A percentile compares a stretch with the other conserved stretches of the same genome.
Evolutionary conservation across 768 basidiomycete species (phyloP).

Genomic region (Omphalotus guepiniiformis): DNA sequence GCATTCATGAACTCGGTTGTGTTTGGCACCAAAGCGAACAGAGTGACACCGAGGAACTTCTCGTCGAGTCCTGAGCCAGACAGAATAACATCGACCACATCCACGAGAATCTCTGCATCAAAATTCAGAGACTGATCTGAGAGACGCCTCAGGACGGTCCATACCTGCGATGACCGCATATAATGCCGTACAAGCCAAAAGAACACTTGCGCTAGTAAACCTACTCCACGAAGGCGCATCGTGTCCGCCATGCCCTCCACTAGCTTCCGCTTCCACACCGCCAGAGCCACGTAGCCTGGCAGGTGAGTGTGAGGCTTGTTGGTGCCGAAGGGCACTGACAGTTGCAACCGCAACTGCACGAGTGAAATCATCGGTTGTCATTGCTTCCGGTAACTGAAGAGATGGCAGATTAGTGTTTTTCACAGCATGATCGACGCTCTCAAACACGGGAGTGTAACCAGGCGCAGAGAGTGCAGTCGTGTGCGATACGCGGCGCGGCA

Average conservation of each 20-base stretch:
- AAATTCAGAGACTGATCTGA: conserved; percentile 5
- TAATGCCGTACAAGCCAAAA: conserved; percentile 84
- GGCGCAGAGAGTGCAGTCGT: conserved; percentile 34
- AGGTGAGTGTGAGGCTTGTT: conserved; percentile 50
- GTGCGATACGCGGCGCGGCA: conserved; percentile 53
- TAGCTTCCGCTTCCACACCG: conserved; percentile 39
- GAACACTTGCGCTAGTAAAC: conserved; percentile 80
- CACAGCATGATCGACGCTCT: conserved; percentile 75
- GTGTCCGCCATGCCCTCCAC: conserved; percentile 72
- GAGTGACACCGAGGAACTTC: conserved; percentile 93
- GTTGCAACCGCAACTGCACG: conserved; percentile 93
- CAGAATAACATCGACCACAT: conserved; percentile 92
- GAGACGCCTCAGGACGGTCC: conserved; percentile 21
- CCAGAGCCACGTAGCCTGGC: conserved; percentile 24
- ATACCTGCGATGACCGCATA: conserved; percentile 95
- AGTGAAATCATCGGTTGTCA: conserved; percentile 88
- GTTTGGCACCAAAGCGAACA: conserved; percentile 97
- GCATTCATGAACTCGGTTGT: conserved; percentile 99
- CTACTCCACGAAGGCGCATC: conserved; percentile 98
- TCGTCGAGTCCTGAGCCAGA: conserved; percentile 91
- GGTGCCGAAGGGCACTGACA: conserved; percentile 83
- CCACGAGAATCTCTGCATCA: conserved; percentile 78
- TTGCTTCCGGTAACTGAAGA: conserved; percentile 51
- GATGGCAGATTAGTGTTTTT: conserved; percentile 50
- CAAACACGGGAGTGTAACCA: conserved; percentile 59